Base-by-base conservation (phyloP, 2,329 filamentous ascomycete species). In the Achaetomium macrosporum region DNA sequence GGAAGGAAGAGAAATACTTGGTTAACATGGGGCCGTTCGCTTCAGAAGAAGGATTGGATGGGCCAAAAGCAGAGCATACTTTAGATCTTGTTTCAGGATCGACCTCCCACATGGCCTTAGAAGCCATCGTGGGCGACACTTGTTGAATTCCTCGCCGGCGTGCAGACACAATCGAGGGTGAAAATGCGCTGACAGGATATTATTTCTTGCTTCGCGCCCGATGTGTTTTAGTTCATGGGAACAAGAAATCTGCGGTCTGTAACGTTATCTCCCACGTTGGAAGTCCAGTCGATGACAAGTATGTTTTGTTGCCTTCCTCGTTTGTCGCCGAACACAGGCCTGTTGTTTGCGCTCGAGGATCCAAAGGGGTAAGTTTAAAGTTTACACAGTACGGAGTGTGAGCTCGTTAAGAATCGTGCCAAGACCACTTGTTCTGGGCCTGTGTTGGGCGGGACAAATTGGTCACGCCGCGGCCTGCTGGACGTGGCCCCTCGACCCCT, bases 51-150 rank as follows among this genome's bases (percentile, higher is more conserved):
- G 6, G 19, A 2, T 7, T 25, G 2, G 31, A 20, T 36, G 29
- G 30, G 30, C 19, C 50, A 47, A 15, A 20, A 31, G 11, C 17
- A 39, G 39, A 25, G 42, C 56, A 19, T 45, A 95, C 91, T 83
- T 97, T 97, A 67, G 87, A 90, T 73, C 90, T 84, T 57, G 92
- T 97, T 77, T 97, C 92, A 45, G 93, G 93, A 72, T 99, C 93
- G 61, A 99, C 90, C 76, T 99, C 93, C 93, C 93, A 99, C 87
- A 96, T 92, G 62, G 79, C 82, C 73, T 91, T 92, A 66, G 82
- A 77, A 61, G 81, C 74, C 81, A 84, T 82, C 52, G 61, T 64
- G 61, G 61, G 53, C 55, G 53, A 50, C 50, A 31, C 36, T 25
- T 50, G 40, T 54, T 42, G 48, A 20, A 37, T 12, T 12, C 11